These are phyloP conservation scores for Apiospora malaysiana DNA, from an alignment of 2,329 filamentous ascomycete species.

Conservation along the genomic window DNA sequence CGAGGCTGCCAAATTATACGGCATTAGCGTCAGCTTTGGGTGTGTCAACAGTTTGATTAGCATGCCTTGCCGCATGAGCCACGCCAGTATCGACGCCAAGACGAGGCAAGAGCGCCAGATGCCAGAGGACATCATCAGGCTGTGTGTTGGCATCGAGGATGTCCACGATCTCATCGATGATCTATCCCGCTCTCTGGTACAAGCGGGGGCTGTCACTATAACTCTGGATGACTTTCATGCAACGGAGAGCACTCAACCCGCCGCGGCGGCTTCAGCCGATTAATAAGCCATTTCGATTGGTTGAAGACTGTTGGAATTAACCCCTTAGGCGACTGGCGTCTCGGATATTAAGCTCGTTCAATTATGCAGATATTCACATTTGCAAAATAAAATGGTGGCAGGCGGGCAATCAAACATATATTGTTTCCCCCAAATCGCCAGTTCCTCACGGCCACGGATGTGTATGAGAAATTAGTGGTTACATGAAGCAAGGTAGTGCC, in stretches of 20 bases:
- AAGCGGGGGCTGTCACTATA: conserved; percentile 90
- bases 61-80: conserved; percentile 99
- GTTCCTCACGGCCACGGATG: no score
- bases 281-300: background rate
- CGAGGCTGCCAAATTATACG: conserved; percentile 88
- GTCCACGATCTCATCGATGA: conserved; percentile 91
- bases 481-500: no score
- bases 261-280: background rate
- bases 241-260: background rate
- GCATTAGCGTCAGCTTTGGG: conserved; percentile 95
- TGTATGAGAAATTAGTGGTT: no score
- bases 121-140: conserved; percentile 93
- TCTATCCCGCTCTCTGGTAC: conserved; percentile 85
- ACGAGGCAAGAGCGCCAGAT: conserved; percentile 87
- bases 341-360: background rate
- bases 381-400: background rate
- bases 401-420: background rate
- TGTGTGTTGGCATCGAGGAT: conserved; percentile 98
- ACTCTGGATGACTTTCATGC: conserved; percentile 81
- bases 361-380: background rate
- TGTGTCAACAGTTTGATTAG: conserved; percentile 98
- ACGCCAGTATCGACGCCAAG: conserved; percentile 96
- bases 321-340: background rate
- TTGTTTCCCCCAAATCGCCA: background rate
- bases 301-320: background rate